These are phyloP conservation scores for Paramecium sexaurelia DNA, from an alignment of 73 alveolate species.

Conservation along the genomic window DNA sequence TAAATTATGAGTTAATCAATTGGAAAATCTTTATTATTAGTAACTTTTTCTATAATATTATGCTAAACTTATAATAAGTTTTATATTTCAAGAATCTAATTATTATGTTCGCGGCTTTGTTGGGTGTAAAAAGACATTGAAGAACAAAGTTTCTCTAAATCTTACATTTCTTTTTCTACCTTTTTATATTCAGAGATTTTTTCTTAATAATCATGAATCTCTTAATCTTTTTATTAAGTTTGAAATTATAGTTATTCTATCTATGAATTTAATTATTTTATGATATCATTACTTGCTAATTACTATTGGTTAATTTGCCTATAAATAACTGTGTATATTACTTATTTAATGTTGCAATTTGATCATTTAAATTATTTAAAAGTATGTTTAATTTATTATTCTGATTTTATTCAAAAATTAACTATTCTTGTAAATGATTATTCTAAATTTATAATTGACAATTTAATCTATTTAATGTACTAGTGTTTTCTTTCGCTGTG, in stretches of 20 bases:
- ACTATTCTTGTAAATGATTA: not conserved
- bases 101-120: not conserved
- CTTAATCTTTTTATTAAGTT: not conserved
- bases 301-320: not conserved
- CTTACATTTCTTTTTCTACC: constrained; percentile 13
- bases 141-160: not conserved
- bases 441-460: not conserved
- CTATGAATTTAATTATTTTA: not conserved
- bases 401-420: not conserved
- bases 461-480: constrained; percentile 14
- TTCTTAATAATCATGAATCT: not conserved
- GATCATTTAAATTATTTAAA: not conserved
- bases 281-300: not conserved
- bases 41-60: not conserved
- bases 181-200: not conserved
- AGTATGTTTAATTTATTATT: constrained; percentile 8
- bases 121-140: not conserved
- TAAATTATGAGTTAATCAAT: not conserved
- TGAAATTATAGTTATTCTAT: not conserved
- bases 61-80: not conserved
- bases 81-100: not conserved
- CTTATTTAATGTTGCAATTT: constrained; percentile 1
- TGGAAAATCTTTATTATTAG: not conserved
- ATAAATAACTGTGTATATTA: not conserved
- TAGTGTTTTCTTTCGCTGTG: not conserved